Conservation (phyloP, 192 early-diverging fungal species). For the Helicostylum pulchrum region DNA sequence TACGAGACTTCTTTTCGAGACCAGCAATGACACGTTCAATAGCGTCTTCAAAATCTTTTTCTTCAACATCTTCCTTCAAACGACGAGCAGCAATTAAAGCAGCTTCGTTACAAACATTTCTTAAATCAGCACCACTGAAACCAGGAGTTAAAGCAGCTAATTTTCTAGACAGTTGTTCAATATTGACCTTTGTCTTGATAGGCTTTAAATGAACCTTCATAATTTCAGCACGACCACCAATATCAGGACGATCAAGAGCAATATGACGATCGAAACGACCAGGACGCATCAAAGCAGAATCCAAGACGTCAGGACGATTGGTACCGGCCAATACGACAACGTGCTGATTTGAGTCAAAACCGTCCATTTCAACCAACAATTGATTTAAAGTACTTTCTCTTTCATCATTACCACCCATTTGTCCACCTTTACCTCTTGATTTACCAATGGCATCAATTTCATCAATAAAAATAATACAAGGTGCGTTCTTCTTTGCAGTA, state of each 20-base stretch:
- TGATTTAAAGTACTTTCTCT: slow-evolving; percentile 97
- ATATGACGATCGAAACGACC: slow-evolving; percentile 99
- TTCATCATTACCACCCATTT: slow-evolving; percentile 96
- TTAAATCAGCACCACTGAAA: slow-evolving; percentile 96
- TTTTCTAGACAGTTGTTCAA: slow-evolving; percentile 75
- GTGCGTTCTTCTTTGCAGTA: slow-evolving; percentile 94
- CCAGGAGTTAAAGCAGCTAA: slow-evolving; percentile 96
- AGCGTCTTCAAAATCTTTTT: slow-evolving; percentile 93
- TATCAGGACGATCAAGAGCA: slow-evolving; percentile 93
- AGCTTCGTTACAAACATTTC: slow-evolving; percentile 99
- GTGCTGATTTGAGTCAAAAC: slow-evolving; percentile 83
- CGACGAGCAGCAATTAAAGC: slow-evolving; percentile 94
- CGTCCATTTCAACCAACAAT: slow-evolving; percentile 99
- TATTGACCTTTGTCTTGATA: slow-evolving; percentile 83
- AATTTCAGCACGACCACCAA: slow-evolving; percentile 92
- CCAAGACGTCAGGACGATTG: slow-evolving; percentile 95
- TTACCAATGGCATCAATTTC: slow-evolving; percentile 99
- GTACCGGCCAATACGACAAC: slow-evolving; percentile 98
- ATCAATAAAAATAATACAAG: slow-evolving; percentile 99
- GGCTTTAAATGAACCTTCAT: slow-evolving; percentile 96
- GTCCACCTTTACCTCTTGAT: slow-evolving; percentile 83
- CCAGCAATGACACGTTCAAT: slow-evolving; percentile 99
- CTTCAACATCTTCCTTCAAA: slow-evolving; percentile 71
- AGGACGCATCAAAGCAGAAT: slow-evolving; percentile 92
- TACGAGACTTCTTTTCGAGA: slow-evolving; percentile 94